Base-by-base conservation (phyloP, 2,329 filamentous ascomycete genomes). In the Penicillium sp. region DNA sequence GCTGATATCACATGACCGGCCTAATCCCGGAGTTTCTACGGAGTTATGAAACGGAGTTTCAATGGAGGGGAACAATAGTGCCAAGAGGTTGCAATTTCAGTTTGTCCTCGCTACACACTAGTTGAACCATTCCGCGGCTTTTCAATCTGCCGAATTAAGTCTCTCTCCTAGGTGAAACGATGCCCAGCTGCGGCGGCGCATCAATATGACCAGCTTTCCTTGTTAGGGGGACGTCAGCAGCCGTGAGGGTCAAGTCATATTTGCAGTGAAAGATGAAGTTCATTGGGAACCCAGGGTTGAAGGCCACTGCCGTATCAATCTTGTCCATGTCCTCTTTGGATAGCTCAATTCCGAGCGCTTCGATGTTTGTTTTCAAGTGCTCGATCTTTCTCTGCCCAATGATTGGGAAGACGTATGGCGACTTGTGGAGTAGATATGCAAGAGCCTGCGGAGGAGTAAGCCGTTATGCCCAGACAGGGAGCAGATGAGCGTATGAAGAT, bases 391-490 rank as follows among this genome's bases (percentile, higher is more conserved):
- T 83, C 0, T 88, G 88, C 9, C 90, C 90, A 5, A 92, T 81
- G 48, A 93, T 87, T 1, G 91, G 90, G 71, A 91, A 91, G 9
- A 92, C 87, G 69, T 91, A 86, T 0, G 89, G 85, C 0, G 88
- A 80, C 78, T 92, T 92, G 66, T 87, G 84, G 82, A 90, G 84
- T 13, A 92, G 86, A 70, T 93, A 93, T 2, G 90, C 90, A 26
- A 93, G 76, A 7, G 90, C 90, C 79, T 13, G 81, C 80, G 0
- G 85, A 86, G 7, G 35, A 15, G 35, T 41, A 41, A 41, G 35
- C 35, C 15, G 3, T 15, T 41, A 41, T 41, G 35, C 15, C 35
- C 35, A 6, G 35, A 2, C 9, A 41, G 35, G 15, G 13, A 41
- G 9, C 35, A 41, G 35, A 15, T 11, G 3, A 41, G 8, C 26